These are phyloP conservation scores for Citrus glauca DNA, from an alignment of 345 rosid genomes.

Conservation along the genomic window DNA sequence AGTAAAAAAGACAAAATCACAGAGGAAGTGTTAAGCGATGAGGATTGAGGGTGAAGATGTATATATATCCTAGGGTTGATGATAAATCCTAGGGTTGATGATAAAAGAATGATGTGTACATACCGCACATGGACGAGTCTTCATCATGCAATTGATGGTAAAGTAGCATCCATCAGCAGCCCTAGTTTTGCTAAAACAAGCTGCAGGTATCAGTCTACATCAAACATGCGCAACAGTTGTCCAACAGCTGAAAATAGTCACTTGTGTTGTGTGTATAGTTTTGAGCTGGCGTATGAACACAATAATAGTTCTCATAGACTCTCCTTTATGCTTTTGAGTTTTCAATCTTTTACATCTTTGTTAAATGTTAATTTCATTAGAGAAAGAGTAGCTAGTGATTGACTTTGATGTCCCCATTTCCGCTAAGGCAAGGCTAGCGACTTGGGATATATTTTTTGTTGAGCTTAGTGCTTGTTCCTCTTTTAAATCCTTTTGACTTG, in stretches of 20 bases:
- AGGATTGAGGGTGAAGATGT: no score
- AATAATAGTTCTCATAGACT: not conserved
- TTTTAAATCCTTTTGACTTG: conserved; percentile 13
- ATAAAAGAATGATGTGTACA: not conserved
- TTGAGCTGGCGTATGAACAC: conserved; percentile 2
- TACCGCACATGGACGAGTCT: not conserved
- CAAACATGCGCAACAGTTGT: conserved; percentile 15
- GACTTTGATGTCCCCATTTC: conserved; percentile 10
- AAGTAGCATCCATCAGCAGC: no score
- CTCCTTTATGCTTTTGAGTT: not conserved
- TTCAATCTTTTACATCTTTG: not conserved
- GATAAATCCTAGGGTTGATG: not conserved
- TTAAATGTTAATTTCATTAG: not conserved
- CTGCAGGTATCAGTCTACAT: conserved; percentile 12
- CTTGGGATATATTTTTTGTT: not conserved
- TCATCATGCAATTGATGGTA: not conserved
- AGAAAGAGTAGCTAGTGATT: not conserved
- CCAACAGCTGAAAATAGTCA: not conserved
- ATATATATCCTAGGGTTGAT: not conserved
- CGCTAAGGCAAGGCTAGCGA: not conserved
- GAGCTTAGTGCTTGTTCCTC: not conserved
- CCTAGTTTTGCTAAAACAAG: not conserved
- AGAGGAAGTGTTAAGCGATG: no score
- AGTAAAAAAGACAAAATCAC: not conserved
- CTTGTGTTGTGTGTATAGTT: not conserved